A percentile compares a stretch with the other conserved stretches of the same genome.
These are phyloP conservation scores for Leccinum arenicola DNA, from an alignment of 768 basidiomycete genomes.

Conservation along the genomic window DNA sequence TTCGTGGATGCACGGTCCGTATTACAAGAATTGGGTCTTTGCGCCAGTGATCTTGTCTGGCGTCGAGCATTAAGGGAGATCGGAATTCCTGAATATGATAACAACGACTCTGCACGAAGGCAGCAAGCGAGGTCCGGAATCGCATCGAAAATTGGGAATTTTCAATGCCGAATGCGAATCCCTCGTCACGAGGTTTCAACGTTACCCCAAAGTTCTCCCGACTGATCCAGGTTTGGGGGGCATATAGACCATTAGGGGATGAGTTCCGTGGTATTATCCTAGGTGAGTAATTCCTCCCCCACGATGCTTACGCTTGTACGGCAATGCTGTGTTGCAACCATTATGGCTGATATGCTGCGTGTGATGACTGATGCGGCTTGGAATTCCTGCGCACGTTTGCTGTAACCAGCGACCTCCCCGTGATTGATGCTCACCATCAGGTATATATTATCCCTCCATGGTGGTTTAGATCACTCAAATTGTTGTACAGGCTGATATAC, in stretches of 20 bases:
- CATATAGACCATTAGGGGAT: slow-evolving; percentile 51
- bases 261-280: slow-evolving; percentile 67
- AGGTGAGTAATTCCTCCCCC: slow-evolving; percentile 40
- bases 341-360: slow-evolving; percentile 57
- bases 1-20: slow-evolving; percentile 47
- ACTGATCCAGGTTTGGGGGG: slow-evolving; percentile 56
- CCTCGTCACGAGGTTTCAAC: slow-evolving; percentile 58
- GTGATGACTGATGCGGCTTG: slow-evolving; percentile 45
- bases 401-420: slow-evolving; percentile 38
- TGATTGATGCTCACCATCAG: slow-evolving; percentile 33
- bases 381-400: slow-evolving; percentile 55
- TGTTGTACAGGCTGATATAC: slow-evolving; percentile 42
- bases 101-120: slow-evolving; percentile 31
- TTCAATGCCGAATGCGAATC: slow-evolving; percentile 59
- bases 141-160: slow-evolving; percentile 61
- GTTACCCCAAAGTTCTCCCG: slow-evolving; percentile 65
- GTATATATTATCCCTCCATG: slow-evolving; percentile 19
- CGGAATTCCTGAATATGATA: slow-evolving; percentile 32
- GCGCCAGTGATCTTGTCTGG: slow-evolving; percentile 72
- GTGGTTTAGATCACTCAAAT: slow-evolving; percentile 7
- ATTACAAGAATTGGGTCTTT: slow-evolving; percentile 57
- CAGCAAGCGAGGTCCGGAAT: slow-evolving; percentile 29
- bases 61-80: slow-evolving; percentile 46
- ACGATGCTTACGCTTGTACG: slow-evolving; percentile 49
- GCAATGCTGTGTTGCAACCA: slow-evolving; percentile 48